Evolutionary conservation across 495 filamentous ascomycete species (phyloP).

Genomic region (Pyronema omphalodes): DNA sequence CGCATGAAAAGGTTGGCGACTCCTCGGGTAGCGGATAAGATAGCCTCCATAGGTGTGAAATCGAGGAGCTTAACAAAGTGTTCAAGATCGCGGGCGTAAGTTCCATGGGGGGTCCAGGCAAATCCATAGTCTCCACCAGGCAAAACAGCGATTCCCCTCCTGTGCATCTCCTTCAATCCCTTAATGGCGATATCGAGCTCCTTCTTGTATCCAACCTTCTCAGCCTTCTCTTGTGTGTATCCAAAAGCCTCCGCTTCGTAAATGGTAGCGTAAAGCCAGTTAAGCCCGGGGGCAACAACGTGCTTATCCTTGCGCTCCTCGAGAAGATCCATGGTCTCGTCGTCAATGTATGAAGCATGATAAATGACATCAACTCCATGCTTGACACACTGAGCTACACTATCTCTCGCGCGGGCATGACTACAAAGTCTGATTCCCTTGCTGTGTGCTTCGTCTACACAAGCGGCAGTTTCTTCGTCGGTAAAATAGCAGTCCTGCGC

Average conservation of each 20-base stretch:
- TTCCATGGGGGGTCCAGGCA: slow-evolving; percentile 35
- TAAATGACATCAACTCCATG: slow-evolving; percentile 37
- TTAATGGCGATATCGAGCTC: slow-evolving; percentile 29
- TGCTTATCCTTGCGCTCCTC: slow-evolving; percentile 30
- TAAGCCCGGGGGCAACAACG: slow-evolving; percentile 32
- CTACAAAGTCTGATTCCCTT: slow-evolving; percentile 31
- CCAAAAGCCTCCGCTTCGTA: slow-evolving; percentile 31
- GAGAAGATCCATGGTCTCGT: slow-evolving; percentile 32
- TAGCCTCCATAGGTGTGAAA: slow-evolving; percentile 33
- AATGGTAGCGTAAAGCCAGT: slow-evolving; percentile 30
- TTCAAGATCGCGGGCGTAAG: slow-evolving; percentile 32
- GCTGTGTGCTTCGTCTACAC: slow-evolving; percentile 34
- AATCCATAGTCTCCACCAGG: slow-evolving; percentile 38
- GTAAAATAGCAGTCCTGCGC: slow-evolving; percentile 34
- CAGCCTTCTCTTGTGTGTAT: slow-evolving; percentile 29
- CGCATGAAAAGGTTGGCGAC: slow-evolving; percentile 31
- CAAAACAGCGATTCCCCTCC: slow-evolving; percentile 30
- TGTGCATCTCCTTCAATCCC: slow-evolving; percentile 32
- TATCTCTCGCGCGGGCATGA: slow-evolving; percentile 33
- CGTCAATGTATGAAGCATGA: slow-evolving; percentile 34
- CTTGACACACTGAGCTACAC: slow-evolving; percentile 30
- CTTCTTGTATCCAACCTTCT: slow-evolving; percentile 30
- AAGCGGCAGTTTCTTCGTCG: slow-evolving; percentile 32
- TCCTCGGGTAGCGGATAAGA: slow-evolving; percentile 29
- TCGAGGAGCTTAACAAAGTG: slow-evolving; percentile 34